These are phyloP conservation scores for Silene noctiflora DNA, from an alignment of 179 eudicot species.

Conservation along the genomic window DNA sequence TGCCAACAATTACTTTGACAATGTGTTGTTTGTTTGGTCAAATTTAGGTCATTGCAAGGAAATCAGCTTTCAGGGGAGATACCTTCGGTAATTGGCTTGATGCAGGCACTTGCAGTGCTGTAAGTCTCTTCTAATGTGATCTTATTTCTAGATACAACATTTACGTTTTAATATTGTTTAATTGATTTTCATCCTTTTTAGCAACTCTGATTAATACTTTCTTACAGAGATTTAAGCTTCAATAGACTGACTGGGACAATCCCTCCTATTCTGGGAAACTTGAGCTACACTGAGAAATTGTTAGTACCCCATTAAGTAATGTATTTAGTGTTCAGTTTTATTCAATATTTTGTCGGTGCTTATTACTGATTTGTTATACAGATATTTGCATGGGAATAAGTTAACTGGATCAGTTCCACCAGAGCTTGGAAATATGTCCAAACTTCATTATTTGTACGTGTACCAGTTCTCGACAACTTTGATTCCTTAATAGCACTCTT, in stretches of 20 bases:
- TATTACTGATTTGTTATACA: constrained; percentile 22
- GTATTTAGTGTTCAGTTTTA: too few relatives aligned
- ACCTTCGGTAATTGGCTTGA: constrained; percentile 91
- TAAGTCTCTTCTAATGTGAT: constrained; percentile 36
- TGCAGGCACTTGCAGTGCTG: constrained; percentile 99
- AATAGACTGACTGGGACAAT: constrained; percentile 79
- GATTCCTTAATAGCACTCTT: neutral
- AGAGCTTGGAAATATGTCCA: constrained; percentile 95
- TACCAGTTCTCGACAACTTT: neutral
- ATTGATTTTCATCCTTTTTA: neutral
- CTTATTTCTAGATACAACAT: neutral
- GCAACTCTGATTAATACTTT: neutral
- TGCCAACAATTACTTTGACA: neutral
- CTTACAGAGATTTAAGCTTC: constrained; percentile 78
- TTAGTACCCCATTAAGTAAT: constrained; percentile 34
- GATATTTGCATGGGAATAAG: constrained; percentile 90
- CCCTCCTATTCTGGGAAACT: constrained; percentile 89
- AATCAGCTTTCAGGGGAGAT: constrained; percentile 75
- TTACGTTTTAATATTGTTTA: neutral
- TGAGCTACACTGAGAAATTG: constrained; percentile 95
- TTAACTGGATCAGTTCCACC: constrained; percentile 78
- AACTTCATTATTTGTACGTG: constrained; percentile 88
- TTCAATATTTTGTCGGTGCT: neutral
- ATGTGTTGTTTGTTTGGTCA: neutral
- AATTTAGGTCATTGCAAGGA: constrained; percentile 77